phyloP scores from a whole-genome alignment of 2,329 filamentous ascomycete species.

The Cyphellophora europaea region DNA sequence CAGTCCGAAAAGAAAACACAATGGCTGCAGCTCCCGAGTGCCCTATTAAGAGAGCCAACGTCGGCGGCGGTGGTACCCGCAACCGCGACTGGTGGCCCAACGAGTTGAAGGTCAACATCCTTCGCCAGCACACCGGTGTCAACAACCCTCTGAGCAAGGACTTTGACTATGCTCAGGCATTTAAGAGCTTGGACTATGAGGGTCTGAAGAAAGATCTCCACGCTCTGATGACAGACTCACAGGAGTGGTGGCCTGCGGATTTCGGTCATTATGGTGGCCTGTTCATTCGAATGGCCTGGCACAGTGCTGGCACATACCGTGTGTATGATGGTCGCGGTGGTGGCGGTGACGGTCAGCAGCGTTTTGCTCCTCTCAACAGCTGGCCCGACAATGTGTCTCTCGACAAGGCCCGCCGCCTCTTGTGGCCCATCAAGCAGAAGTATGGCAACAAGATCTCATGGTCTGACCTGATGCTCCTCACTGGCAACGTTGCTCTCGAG shows the following conservation, averaged over 20 bases:
- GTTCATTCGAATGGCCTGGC: conserved; percentile 75
- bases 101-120: conserved; percentile 57
- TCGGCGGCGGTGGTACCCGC: conserved; percentile 53
- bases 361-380: conserved; percentile 71
- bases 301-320: conserved; percentile 70
- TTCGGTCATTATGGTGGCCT: conserved; percentile 74
- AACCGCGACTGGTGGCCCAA: conserved; percentile 70
- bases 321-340: conserved; percentile 66
- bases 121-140: conserved; percentile 58
- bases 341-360: conserved; percentile 64
- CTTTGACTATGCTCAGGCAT: conserved; percentile 64
- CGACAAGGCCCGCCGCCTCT: conserved; percentile 69
- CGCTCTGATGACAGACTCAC: conserved; percentile 66
- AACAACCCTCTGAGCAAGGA: conserved; percentile 56
- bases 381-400: conserved; percentile 73
- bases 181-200: conserved; percentile 62
- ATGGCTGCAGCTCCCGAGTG: conserved; percentile 5
- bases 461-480: conserved; percentile 63
- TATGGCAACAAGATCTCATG: conserved; percentile 76
- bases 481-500: conserved; percentile 69
- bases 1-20: background rate
- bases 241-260: conserved; percentile 75
- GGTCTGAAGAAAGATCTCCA: conserved; percentile 64
- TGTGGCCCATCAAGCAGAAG: conserved; percentile 79
- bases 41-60: conserved; percentile 21